Conservation (phyloP, 306 rosid species). For the Leucaena leucocephala region DNA sequence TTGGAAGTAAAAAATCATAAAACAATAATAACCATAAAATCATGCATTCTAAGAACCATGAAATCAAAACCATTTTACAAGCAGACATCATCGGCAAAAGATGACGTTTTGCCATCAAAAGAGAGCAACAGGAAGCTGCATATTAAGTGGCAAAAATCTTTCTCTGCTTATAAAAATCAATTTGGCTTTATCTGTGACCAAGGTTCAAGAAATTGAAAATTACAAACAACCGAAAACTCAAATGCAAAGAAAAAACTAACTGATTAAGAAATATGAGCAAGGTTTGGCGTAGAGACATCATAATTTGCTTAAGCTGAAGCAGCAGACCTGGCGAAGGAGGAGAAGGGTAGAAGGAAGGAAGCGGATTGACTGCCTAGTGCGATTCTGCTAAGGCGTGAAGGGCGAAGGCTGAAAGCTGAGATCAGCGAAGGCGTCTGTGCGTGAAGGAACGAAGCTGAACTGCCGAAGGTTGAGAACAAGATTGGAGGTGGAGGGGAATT, state of each 20-base stretch:
- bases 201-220: neutral
- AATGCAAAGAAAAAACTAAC: neutral
- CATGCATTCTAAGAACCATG: neutral
- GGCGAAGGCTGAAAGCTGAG: neutral
- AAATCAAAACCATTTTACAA: neutral
- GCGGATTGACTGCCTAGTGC: neutral
- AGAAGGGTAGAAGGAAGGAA: neutral
- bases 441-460: neutral
- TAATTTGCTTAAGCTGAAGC: neutral
- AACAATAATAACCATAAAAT: neutral
- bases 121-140: neutral
- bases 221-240: neutral
- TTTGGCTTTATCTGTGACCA: neutral
- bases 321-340: neutral
- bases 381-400: neutral
- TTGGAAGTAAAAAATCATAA: too few relatives aligned
- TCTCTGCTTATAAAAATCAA: neutral
- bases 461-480: neutral
- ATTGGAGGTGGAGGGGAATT: too few relatives aligned
- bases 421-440: too few relatives aligned
- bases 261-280: neutral
- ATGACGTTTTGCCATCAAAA: neutral
- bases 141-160: neutral
- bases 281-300: too few relatives aligned
- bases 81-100: neutral